Evolutionary conservation across 768 basidiomycete genomes (phyloP).

Genomic region (Auricularia sp.): DNA sequence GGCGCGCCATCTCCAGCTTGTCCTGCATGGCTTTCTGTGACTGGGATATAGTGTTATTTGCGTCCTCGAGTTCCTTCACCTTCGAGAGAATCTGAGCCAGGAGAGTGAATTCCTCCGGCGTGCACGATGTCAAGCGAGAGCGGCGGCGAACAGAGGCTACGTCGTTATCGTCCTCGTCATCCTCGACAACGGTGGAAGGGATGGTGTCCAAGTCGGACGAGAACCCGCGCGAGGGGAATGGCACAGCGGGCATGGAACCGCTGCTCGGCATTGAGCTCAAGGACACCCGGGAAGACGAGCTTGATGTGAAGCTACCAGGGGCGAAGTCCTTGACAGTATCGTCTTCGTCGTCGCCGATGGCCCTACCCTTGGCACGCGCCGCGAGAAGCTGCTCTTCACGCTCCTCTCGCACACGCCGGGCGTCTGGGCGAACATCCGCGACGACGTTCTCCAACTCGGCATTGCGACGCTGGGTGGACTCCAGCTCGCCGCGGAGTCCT

Average conservation of each 20-base stretch:
- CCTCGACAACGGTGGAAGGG: not conserved
- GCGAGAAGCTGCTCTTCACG: slow-evolving; percentile 3
- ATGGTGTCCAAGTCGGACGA: slow-evolving; percentile 1
- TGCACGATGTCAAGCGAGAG: slow-evolving; percentile 11
- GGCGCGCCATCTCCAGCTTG: slow-evolving; percentile 58
- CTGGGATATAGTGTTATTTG: slow-evolving; percentile 54
- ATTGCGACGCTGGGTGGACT: slow-evolving; percentile 60
- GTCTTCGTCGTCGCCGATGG: slow-evolving; percentile 12
- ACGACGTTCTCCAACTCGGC: slow-evolving; percentile 61
- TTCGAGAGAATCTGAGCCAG: slow-evolving; percentile 65
- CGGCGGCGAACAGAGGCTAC: slow-evolving; percentile 5
- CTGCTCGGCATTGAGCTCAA: slow-evolving; percentile 2
- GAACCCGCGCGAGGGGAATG: slow-evolving; percentile 3
- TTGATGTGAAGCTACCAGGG: slow-evolving; percentile 39
- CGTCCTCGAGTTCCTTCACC: slow-evolving; percentile 66
- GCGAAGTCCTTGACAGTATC: slow-evolving; percentile 45
- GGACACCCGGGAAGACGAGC: not conserved
- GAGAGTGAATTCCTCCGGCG: slow-evolving; percentile 31
- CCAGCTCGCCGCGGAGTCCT: slow-evolving; percentile 61
- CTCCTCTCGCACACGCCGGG: slow-evolving; percentile 9
- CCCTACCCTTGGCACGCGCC: slow-evolving; percentile 2
- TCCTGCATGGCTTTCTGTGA: slow-evolving; percentile 54
- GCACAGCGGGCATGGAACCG: not conserved
- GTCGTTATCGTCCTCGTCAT: slow-evolving; percentile 1
- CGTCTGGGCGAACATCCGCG: slow-evolving; percentile 36